Conservation (phyloP, 2,329 filamentous ascomycete species). For the Sporothrix mexicana region DNA sequence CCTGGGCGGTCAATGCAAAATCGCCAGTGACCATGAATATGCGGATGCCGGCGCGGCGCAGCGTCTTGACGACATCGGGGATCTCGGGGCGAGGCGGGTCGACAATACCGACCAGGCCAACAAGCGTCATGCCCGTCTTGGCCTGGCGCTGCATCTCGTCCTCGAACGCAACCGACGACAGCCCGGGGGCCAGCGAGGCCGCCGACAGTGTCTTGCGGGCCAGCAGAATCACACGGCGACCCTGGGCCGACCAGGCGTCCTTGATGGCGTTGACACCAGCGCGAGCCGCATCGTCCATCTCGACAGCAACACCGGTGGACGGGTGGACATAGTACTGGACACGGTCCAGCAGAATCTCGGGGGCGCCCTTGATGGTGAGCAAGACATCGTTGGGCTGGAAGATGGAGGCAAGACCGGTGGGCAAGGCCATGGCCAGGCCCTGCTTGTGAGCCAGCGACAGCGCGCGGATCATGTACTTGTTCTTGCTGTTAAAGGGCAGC, state of each 20-base stretch:
- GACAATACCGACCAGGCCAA: constrained; percentile 77
- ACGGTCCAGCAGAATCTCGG: constrained; percentile 71
- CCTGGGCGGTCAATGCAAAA: constrained; percentile 74
- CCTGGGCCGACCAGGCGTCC: constrained; percentile 70
- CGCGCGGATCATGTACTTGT: constrained; percentile 78
- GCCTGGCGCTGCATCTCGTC: constrained; percentile 62
- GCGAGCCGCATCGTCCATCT: constrained; percentile 55
- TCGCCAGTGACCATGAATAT: constrained; percentile 85
- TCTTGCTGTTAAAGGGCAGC: constrained; percentile 80
- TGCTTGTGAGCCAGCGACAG: constrained; percentile 51
- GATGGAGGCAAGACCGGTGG: constrained; percentile 44
- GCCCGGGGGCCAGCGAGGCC: constrained; percentile 46
- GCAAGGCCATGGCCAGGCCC: constrained; percentile 49
- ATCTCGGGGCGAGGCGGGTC: constrained; percentile 79
- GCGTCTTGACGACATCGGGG: constrained; percentile 66
- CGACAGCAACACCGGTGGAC: constrained; percentile 58
- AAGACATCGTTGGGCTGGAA: constrained; percentile 52
- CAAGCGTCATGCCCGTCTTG: constrained; percentile 66
- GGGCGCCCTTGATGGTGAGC: constrained; percentile 79
- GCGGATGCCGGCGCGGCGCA: constrained; percentile 73
- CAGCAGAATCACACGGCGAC: constrained; percentile 70
- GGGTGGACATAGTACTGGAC: constrained; percentile 62
- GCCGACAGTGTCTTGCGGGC: constrained; percentile 63
- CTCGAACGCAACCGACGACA: constrained; percentile 60
- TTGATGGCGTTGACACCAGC: constrained; percentile 63